phyloP scores from a whole-genome alignment of 208 protist species.

The Hexamita inflata region DNA sequence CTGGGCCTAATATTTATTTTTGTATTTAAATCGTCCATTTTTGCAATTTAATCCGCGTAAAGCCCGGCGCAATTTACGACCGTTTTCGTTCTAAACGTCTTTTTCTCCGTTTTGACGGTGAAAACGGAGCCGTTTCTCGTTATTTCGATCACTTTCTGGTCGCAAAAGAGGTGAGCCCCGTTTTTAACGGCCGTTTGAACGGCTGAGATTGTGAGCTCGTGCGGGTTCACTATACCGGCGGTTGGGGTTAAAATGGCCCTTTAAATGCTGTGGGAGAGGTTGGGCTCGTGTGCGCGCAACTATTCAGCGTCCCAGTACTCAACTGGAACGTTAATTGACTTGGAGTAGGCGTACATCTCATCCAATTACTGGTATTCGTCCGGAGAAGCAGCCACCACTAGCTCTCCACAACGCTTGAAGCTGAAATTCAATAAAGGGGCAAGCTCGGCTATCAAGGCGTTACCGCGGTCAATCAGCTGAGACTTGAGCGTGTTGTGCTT shows the following conservation, averaged over 20 bases:
- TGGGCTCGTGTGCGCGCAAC: constrained; percentile 21
- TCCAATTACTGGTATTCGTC: not conserved
- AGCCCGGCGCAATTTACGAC: constrained; percentile 24
- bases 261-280: not conserved
- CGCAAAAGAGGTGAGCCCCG: not conserved
- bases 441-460: not conserved
- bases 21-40: not conserved
- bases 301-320: constrained; percentile 23
- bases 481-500: constrained; percentile 5
- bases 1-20: constrained; percentile 25
- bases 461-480: constrained; percentile 24
- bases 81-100: not conserved
- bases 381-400: constrained; percentile 2
- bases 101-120: not conserved
- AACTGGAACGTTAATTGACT: constrained; percentile 11
- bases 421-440: constrained; percentile 1
- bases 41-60: constrained; percentile 19
- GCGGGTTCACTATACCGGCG: constrained; percentile 19
- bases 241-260: not conserved
- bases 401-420: constrained; percentile 1
- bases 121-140: not conserved
- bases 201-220: constrained; percentile 17
- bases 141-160: not conserved
- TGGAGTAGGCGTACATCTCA: not conserved
- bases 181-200: not conserved